A percentile compares a stretch with the other conserved stretches of the same genome.
Evolutionary conservation across 169 alveolate species (phyloP).

Genomic region (Plasmodium fragile): DNA sequence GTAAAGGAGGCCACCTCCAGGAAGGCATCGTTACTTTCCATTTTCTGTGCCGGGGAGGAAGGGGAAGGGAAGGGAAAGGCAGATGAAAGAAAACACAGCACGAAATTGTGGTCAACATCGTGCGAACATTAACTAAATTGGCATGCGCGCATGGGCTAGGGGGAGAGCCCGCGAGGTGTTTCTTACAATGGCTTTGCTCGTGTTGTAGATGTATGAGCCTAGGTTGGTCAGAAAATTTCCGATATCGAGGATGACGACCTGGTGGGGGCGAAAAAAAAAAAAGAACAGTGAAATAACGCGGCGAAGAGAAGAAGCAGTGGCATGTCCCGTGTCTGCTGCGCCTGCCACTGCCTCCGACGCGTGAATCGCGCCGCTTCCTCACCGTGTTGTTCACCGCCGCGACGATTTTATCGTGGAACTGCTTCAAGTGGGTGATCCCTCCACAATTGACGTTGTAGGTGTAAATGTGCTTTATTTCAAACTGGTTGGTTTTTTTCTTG

Average conservation of each 20-base stretch:
- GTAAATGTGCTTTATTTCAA: conserved; percentile 69
- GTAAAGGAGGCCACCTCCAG: conserved; percentile 68
- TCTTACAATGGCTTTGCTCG: conserved; percentile 12
- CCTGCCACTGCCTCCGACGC: not conserved
- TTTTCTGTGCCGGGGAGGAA: not conserved
- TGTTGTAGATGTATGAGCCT: conserved; percentile 7
- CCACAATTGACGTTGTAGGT: conserved; percentile 55
- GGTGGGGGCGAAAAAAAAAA: not conserved
- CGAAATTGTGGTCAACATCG: not conserved
- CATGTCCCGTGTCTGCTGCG: not conserved
- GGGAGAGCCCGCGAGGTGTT: not conserved
- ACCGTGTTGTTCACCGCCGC: conserved; percentile 60
- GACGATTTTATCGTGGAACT: conserved; percentile 20
- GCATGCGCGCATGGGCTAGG: not conserved
- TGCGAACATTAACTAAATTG: not conserved
- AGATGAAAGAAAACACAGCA: not conserved
- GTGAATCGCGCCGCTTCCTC: not conserved
- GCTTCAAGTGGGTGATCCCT: conserved; percentile 43
- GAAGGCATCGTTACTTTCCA: conserved; percentile 27
- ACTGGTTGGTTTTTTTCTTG: conserved; percentile 32
- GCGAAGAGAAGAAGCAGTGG: not conserved
- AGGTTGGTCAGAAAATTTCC: conserved; percentile 20
- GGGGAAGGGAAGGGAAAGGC: not conserved
- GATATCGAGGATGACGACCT: conserved; percentile 56
- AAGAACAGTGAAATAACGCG: not conserved